phyloP scores from a whole-genome alignment of 108 stramenopile genomes.

The Skeletonema tropicum region DNA sequence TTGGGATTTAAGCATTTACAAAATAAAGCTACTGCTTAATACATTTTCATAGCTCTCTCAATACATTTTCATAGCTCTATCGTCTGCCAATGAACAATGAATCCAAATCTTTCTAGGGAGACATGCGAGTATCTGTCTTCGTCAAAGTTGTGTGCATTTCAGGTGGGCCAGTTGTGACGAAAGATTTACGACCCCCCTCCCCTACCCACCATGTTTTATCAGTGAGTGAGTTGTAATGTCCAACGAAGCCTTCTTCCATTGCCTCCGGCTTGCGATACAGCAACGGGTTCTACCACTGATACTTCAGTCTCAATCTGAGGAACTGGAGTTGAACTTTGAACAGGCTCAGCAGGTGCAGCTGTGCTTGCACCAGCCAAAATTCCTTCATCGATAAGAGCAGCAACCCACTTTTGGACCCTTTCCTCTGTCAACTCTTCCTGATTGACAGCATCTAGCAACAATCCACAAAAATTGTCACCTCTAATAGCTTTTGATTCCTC shows the following conservation, averaged over 20 bases:
- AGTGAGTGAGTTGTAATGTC: slow-evolving; percentile 67
- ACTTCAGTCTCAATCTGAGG: slow-evolving; percentile 19
- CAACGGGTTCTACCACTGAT: slow-evolving; percentile 42
- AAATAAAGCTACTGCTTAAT: not conserved
- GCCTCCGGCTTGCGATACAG: slow-evolving; percentile 17
- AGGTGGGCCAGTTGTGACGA: slow-evolving; percentile 33
- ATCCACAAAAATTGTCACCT: slow-evolving; percentile 85
- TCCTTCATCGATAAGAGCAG: slow-evolving; percentile 74
- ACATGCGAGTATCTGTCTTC: not conserved
- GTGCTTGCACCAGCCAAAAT: slow-evolving; percentile 56
- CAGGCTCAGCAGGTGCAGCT: slow-evolving; percentile 7
- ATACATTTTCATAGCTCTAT: not conserved
- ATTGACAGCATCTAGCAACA: slow-evolving; percentile 83
- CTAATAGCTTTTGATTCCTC: slow-evolving; percentile 81
- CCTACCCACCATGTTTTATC: slow-evolving; percentile 83
- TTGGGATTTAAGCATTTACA: not conserved
- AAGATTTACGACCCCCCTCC: slow-evolving; percentile 43
- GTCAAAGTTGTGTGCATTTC: slow-evolving; percentile 2
- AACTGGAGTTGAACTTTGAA: slow-evolving; percentile 12
- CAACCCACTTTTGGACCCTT: slow-evolving; percentile 79
- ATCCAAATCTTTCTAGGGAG: not conserved
- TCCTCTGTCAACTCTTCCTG: slow-evolving; percentile 82
- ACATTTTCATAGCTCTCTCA: not conserved
- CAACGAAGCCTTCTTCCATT: slow-evolving; percentile 52
- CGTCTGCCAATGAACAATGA: not conserved